Conservation (phyloP, 306 rosid species). For the Ammopiptanthus mongolicus region DNA sequence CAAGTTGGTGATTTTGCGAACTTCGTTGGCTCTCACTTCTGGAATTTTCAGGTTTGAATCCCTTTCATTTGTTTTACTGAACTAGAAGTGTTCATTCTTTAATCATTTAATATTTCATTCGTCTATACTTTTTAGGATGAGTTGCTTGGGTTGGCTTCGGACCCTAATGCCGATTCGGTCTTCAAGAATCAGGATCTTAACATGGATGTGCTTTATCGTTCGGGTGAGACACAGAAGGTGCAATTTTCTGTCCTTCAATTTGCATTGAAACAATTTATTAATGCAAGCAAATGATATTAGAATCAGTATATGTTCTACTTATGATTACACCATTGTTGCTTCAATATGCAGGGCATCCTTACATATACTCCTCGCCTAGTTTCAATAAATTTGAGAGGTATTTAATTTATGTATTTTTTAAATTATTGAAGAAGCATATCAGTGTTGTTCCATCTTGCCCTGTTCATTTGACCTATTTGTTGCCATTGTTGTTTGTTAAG, state of each 20-base stretch:
- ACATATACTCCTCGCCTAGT: conserved; percentile 84
- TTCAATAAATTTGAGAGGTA: conserved; percentile 81
- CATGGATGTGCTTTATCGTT: conserved; percentile 88
- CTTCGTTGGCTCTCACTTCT: conserved; percentile 86
- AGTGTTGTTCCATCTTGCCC: not conserved
- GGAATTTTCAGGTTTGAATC: conserved; percentile 84
- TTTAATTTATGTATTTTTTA: not conserved
- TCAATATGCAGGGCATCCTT: conserved; percentile 56
- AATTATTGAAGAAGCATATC: conserved; percentile 1
- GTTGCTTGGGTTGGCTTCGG: conserved; percentile 64
- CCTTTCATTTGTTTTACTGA: not conserved
- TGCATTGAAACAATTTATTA: not conserved
- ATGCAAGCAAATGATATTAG: not conserved
- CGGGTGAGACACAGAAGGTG: conserved; percentile 83
- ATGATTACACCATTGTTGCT: conserved; percentile 4
- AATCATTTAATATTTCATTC: not conserved
- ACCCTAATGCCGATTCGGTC: conserved; percentile 52
- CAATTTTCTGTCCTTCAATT: conserved; percentile 17
- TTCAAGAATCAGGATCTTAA: conserved; percentile 62
- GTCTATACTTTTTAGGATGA: conserved; percentile 65
- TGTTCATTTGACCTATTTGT: conserved; percentile 2
- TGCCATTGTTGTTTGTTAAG: not conserved
- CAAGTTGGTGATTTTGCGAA: conserved; percentile 86
- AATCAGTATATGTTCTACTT: not conserved
- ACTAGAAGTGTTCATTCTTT: not conserved